Base-by-base conservation (phyloP, 306 rosid species). In the Ceratonia siliqua region DNA sequence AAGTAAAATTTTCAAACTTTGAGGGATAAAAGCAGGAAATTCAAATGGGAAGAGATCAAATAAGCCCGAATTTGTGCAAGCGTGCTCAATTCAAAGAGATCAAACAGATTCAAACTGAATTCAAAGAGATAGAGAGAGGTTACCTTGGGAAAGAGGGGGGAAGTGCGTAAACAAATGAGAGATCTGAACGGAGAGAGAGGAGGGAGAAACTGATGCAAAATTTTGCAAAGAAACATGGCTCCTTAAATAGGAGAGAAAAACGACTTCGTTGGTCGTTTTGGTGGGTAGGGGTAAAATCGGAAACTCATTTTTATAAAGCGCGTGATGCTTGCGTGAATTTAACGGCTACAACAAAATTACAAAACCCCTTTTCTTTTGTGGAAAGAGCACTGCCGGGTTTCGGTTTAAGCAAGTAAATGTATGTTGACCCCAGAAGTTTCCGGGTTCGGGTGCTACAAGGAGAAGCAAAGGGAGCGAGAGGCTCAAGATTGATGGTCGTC, bases 91-190 rank as follows among this genome's bases (percentile, higher is more conserved):
- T n/a, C 3, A 38, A 6, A 39, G 61, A 68, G 45, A 68, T 48
- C 57, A 5, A 24, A 49, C 21, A 21, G 14, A 25, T n/a, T 13
- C 21, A 2, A 25, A 25, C 17, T 42, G 4, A 67, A 76, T 6
- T 42, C 15, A 21, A 62, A 24, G 46, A 55, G 63, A 72, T 71
- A 57, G 48, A 33, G 43, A 63, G 42, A 43, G 15, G 32, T 24
- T 80, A 83, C 82, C 84, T 72, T 17, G 9, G 55, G 54, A 61
- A 6, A 24, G 38, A 27, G 42, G 53, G 6, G 10, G 10, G 1
- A 18, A 72, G 30, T 6, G 45, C 9, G 27, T 4, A 27, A 43
- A 65, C 25, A 27, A 67, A 46, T 12, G 57, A 68, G 59, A 46
- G 45, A 48, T 48, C 73, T 46, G 59, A 45, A 2, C 14, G 21